Conservation (phyloP, 768 basidiomycete genomes). For the Kwoniella heveanensis region DNA sequence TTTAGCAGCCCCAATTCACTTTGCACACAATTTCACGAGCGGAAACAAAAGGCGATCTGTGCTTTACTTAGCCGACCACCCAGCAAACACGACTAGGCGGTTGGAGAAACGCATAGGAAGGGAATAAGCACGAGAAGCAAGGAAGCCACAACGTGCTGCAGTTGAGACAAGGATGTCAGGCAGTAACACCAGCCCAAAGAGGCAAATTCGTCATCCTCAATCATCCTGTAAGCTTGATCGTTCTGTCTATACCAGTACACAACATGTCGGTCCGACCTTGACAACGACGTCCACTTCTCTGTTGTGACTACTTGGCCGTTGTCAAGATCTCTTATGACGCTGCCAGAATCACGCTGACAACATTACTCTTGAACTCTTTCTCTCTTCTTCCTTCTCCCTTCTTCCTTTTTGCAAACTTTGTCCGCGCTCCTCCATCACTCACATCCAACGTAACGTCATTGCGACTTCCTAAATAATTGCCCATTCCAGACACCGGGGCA, state of each 20-base stretch:
- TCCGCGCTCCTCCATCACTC: not conserved
- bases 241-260: not conserved
- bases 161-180: conserved; percentile 7
- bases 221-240: conserved; percentile 45
- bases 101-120: too few species aligned
- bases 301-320: not conserved
- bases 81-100: too few species aligned
- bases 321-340: not conserved
- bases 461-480: not conserved
- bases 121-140: not conserved
- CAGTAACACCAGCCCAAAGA: conserved; percentile 46
- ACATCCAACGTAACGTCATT: not conserved
- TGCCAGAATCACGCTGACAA: not conserved
- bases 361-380: not conserved
- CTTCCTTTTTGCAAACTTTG: conserved; percentile 1
- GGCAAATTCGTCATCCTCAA: conserved; percentile 55
- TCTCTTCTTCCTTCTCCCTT: conserved; percentile 2
- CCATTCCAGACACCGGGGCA: conserved; percentile 49
- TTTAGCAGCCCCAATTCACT: not conserved
- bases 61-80: too few species aligned
- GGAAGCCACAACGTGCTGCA: too few species aligned
- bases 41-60: not conserved
- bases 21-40: not conserved
- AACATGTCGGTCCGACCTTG: not conserved
- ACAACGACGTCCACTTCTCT: not conserved